phyloP scores from a whole-genome alignment of 495 filamentous ascomycete species.

The Penicillium steckii region DNA sequence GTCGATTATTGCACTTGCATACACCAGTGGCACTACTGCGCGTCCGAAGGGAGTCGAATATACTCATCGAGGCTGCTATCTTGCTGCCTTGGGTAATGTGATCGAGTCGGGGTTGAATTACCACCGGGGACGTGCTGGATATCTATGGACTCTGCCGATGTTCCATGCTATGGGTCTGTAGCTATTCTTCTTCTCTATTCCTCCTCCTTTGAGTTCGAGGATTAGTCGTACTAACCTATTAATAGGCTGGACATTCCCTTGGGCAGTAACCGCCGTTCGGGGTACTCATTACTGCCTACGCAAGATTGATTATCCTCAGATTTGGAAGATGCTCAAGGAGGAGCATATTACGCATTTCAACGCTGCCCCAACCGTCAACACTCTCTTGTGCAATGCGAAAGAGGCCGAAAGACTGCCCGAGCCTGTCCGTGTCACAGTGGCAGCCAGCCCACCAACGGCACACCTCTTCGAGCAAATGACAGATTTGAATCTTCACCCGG shows the following conservation, averaged over 20 bases:
- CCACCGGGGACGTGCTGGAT: constrained; percentile 64
- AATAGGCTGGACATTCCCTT: constrained; percentile 73
- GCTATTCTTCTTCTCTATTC: neutral
- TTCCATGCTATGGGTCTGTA: constrained; percentile 82
- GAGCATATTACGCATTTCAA: constrained; percentile 92
- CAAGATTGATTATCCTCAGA: constrained; percentile 90
- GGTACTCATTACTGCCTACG: constrained; percentile 94
- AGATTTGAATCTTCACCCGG: constrained; percentile 79
- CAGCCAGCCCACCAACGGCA: constrained; percentile 83
- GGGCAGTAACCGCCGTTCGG: constrained; percentile 87
- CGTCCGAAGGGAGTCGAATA: constrained; percentile 91
- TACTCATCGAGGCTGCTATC: constrained; percentile 83
- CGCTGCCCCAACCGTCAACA: constrained; percentile 96
- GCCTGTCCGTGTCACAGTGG: constrained; percentile 86
- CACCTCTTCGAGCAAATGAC: constrained; percentile 93
- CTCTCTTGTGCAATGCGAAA: constrained; percentile 74
- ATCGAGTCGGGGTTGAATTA: constrained; percentile 84
- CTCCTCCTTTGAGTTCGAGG: neutral
- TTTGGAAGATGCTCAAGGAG: constrained; percentile 82
- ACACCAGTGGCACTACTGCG: constrained; percentile 92
- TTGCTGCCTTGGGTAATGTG: constrained; percentile 81
- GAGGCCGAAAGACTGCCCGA: constrained; percentile 67
- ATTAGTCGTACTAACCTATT: neutral
- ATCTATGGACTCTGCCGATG: constrained; percentile 94
- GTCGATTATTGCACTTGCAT: constrained; percentile 76